Evolutionary conservation across 2,329 filamentous ascomycete species (phyloP), one percentile per base, ranked within the genome.

Genomic region (Xylariaceae sp.): DNA sequence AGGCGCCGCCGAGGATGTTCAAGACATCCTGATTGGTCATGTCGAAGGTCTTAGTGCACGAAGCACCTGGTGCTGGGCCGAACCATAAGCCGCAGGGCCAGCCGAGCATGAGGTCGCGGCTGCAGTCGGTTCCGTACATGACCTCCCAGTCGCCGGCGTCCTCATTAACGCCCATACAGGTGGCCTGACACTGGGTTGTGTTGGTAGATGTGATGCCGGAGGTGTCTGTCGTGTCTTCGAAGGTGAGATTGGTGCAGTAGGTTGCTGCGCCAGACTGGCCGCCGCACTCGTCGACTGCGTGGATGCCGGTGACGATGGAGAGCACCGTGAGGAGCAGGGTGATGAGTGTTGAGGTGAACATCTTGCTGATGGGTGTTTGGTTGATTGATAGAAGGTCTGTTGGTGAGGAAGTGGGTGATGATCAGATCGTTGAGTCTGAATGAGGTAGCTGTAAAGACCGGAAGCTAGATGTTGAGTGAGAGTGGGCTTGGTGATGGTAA

Each of bases 21-120:
- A 59, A 40, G 17, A 60, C 57, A 16, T 60, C 58, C 47, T 57
- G 54, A 22, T 58, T 59, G 12, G 41, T 12, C 22, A 60, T 33
- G 8, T 7, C n/a, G 43, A 59, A 53, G 6, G 22, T 23, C 16
- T 55, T 49, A 20, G 37, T 8, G 17, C 34, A 11, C 10, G 43
- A 48, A 5, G 55, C 52, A 10, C 32, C 39, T 2, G 52, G 49
- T 10, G 48, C 53, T 19, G 48, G 49, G 4, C 45, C 36, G 36
- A 60, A 37, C 5, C 46, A 44, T 40, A 58, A 59, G 14, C 38
- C 44, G 45, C 56, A 58, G 7, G 32, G 33, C 8, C 47, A 45
- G 5, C 33, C 23, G 6, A 56, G 22, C 43, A 60, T 46, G 10
- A 25, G 43, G 12, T 40, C 50, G 20, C 50, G 56, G 11, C 44